Conservation (phyloP, 148 eudicot species). For the Rhododendron henanense region DNA sequence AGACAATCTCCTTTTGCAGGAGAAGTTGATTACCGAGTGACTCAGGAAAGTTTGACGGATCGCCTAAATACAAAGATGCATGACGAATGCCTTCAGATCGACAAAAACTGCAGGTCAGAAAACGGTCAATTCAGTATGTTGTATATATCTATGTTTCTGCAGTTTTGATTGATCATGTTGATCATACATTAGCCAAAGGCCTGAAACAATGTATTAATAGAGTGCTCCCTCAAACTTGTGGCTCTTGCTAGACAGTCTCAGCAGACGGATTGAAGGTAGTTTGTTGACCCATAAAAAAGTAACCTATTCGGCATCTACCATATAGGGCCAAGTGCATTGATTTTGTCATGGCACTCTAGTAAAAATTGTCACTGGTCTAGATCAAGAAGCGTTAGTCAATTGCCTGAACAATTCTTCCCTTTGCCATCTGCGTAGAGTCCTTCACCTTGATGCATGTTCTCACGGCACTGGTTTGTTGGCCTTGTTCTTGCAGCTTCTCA, state of each 20-base stretch:
- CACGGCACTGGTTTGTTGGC: neutral
- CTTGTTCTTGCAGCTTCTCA: neutral
- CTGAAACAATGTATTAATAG: neutral
- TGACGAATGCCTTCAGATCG: conserved; percentile 65
- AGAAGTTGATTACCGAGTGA: conserved; percentile 52
- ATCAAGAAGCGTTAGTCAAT: neutral
- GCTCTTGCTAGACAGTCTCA: neutral
- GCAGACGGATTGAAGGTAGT: neutral
- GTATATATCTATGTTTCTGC: neutral
- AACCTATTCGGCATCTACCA: neutral
- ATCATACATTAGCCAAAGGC: neutral
- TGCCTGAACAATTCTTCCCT: neutral
- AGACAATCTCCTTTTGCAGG: conserved; percentile 25
- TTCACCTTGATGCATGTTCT: neutral
- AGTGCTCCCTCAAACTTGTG: too few species aligned
- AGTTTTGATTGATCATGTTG: neutral
- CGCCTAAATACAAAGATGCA: conserved; percentile 76
- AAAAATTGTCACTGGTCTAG: neutral
- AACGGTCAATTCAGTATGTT: neutral
- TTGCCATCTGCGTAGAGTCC: neutral
- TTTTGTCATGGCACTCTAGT: neutral
- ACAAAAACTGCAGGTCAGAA: conserved; percentile 65
- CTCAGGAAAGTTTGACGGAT: conserved; percentile 64
- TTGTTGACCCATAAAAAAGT: neutral
- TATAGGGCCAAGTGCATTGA: neutral